These are phyloP conservation scores for Bolboschoenus planiculmis DNA, from an alignment of 176 grass and related monocot genomes.

Conservation along the genomic window DNA sequence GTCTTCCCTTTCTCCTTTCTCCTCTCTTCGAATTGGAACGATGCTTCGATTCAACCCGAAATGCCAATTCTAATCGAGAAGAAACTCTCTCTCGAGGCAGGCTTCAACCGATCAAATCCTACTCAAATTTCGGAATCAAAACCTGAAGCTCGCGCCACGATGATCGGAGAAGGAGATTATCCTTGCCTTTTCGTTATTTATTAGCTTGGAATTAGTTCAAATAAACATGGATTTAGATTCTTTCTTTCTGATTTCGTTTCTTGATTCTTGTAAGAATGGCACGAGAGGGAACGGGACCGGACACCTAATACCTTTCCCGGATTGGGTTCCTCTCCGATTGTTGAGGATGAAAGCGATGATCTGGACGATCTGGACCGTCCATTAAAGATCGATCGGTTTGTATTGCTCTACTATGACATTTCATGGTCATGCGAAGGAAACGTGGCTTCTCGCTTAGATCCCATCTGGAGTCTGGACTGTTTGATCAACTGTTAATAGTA, in stretches of 20 bases:
- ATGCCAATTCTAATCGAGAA: neutral
- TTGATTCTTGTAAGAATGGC: neutral
- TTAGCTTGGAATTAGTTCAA: too few species aligned
- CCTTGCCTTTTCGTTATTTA: neutral
- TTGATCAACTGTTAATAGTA: too few species aligned
- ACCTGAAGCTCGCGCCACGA: neutral
- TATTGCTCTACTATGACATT: neutral
- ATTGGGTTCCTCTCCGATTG: neutral
- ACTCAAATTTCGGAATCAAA: neutral
- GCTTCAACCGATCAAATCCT: neutral
- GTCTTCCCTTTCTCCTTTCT: neutral
- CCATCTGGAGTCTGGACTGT: too few species aligned
- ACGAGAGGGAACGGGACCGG: neutral
- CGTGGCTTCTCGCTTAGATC: neutral
- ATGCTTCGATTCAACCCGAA: neutral
- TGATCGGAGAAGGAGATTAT: neutral
- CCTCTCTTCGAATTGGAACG: neutral
- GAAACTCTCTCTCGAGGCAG: neutral
- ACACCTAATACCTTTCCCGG: neutral
- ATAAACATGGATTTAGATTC: neutral
- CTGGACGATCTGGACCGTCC: neutral
- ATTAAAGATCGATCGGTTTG: neutral
- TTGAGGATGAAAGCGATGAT: neutral
- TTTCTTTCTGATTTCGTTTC: neutral
- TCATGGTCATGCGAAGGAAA: neutral